A percentile compares a stretch with the other conserved stretches of the same genome.
phyloP scores from a whole-genome alignment of 2,329 filamentous ascomycete genomes.

The Botrytis byssoidea region DNA sequence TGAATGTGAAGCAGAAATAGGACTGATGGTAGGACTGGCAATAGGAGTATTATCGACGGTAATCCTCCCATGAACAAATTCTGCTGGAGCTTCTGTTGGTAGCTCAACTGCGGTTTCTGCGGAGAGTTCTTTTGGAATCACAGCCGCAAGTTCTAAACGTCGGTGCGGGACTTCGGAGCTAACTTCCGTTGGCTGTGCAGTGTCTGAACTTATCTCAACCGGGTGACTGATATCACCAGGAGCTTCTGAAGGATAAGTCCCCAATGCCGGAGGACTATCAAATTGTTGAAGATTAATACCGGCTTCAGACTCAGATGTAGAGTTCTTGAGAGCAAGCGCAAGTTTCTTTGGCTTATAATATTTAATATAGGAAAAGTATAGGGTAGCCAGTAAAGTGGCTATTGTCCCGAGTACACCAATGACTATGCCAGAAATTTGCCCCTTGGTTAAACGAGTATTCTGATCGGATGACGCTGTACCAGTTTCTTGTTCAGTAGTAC shows the following conservation, averaged over 20 bases:
- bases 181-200: constrained; percentile 46
- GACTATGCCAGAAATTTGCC: constrained; percentile 33
- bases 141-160: constrained; percentile 32
- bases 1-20: background rate
- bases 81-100: background rate
- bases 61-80: too few species aligned
- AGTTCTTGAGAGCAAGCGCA: background rate
- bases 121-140: constrained; percentile 23
- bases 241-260: constrained; percentile 44
- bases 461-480: background rate
- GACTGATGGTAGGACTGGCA: background rate
- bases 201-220: constrained; percentile 41
- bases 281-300: constrained; percentile 32
- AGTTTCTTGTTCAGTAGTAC: background rate
- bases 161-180: constrained; percentile 31
- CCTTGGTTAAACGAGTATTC: constrained; percentile 22
- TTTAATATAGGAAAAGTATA: constrained; percentile 9
- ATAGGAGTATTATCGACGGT: background rate
- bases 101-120: background rate
- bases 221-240: constrained; percentile 39
- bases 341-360: background rate
- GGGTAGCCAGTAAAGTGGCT: constrained; percentile 22
- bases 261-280: constrained; percentile 46
- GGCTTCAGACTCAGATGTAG: background rate
- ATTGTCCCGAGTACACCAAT: constrained; percentile 23